Evolutionary conservation across 805 yeast genomes (phyloP).

Genomic region (Yarrowia deformans): DNA sequence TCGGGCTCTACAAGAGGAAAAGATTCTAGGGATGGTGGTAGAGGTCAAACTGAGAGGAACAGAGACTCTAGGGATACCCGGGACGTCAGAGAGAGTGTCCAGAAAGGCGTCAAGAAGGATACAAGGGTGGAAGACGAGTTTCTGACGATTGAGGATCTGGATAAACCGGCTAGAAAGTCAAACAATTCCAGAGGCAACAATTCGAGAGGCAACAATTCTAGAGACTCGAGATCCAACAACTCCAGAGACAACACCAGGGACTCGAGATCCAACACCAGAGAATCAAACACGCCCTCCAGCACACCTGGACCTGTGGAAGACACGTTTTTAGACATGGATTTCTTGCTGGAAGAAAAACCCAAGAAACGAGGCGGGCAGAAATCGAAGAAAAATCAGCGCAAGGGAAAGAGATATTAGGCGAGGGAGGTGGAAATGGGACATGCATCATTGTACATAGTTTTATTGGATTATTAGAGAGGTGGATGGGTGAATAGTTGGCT

Average conservation of each 20-base stretch:
- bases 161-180: background rate
- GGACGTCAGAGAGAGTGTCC: background rate
- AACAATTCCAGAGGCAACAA: background rate
- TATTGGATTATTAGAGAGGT: no score
- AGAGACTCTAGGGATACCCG: background rate
- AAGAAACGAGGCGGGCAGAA: background rate
- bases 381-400: background rate
- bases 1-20: no score
- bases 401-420: background rate
- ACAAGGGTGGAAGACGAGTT: background rate
- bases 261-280: no score
- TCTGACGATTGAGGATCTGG: background rate
- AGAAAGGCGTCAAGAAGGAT: no score
- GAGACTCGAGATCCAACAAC: no score
- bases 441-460: conserved; percentile 4
- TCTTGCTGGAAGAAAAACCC: background rate
- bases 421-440: background rate
- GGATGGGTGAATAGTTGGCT: no score
- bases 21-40: background rate
- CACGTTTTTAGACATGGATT: background rate
- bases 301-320: background rate
- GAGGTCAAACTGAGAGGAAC: background rate
- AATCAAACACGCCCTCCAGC: no score
- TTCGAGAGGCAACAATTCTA: no score
- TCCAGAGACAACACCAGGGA: no score